Evolutionary conservation across 2,329 filamentous ascomycete genomes (phyloP), one percentile per base, ranked within the genome.

Genomic region (Hymenoscyphus fructigenus): DNA sequence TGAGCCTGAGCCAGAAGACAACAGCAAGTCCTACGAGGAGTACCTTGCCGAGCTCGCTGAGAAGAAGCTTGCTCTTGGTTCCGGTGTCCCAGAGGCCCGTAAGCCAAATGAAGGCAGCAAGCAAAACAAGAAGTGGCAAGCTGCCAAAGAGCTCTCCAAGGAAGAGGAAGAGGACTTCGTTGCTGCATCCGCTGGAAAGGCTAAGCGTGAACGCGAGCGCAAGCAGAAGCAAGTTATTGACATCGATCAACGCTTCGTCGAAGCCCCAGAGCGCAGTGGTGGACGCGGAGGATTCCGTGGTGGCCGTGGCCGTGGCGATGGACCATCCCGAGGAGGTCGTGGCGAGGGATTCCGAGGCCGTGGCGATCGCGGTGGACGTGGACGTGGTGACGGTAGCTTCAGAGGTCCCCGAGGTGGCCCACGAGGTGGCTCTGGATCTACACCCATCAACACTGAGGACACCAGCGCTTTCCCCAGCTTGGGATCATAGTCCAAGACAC

Each of bases 71-170:
- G 85, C 86, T 71, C 86, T 94, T 66, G 84, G 83, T 73, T 79
- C 84, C 70, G 86, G 85, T 73, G 79, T 82, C 73, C 85, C 89
- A 75, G 86, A 91, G 75, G 85, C 92, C 76, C 94, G 95, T 82
- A 88, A 93, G 84, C 83, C 94, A 80, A 97, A 98, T 84, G 93
- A 97, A 84, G 93, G 93, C 76, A 86, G 84, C 83, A 92, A 92
- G 84, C 78, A 83, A 75, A 88, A 93, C 84, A 94, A 95, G 87
- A 95, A 97, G 86, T 97, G 93, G 91, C 91, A 91, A 75, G 84
- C 85, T 75, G 93, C 92, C 78, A 96, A 93, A 84, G 77, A 84
- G 65, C 82, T 91, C 64, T 77, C 81, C 76, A 89, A 90, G 79
- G 82, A 87, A 17, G 78, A 80, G 23, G 85, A 87, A 14, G 88